These are phyloP conservation scores for Zalaria obscura DNA, from an alignment of 2,329 filamentous ascomycete genomes.

Conservation along the genomic window DNA sequence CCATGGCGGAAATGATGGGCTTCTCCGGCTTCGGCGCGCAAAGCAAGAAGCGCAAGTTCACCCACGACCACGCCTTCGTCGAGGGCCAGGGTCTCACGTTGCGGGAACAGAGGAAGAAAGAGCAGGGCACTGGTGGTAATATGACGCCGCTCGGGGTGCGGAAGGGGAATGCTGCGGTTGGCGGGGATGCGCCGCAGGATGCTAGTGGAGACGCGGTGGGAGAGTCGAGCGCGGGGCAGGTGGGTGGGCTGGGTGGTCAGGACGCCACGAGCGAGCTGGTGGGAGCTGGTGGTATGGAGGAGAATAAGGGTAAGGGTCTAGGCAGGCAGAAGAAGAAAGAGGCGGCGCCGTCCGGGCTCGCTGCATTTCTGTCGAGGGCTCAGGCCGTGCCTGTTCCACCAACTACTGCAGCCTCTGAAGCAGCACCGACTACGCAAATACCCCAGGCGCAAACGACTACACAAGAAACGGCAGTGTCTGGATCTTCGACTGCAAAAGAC, in stretches of 20 bases:
- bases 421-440: background rate
- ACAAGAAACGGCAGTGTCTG: background rate
- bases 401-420: background rate
- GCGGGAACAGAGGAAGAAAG: background rate
- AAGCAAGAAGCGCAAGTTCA: constrained; percentile 51
- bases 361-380: background rate
- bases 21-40: constrained; percentile 55
- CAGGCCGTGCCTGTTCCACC: background rate
- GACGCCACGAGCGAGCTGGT: too few relatives aligned
- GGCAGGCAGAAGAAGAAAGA: background rate
- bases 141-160: background rate
- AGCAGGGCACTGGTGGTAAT: background rate
- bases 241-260: too few relatives aligned
- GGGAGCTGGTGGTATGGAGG: too few relatives aligned
- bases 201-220: too few relatives aligned
- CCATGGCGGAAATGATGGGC: constrained; percentile 52
- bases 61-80: constrained; percentile 38
- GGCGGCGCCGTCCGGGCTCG: background rate
- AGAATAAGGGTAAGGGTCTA: too few relatives aligned
- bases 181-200: background rate
- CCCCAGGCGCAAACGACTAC: background rate
- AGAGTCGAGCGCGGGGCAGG: too few relatives aligned
- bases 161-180: background rate
- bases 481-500: background rate
- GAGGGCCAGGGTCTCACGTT: constrained; percentile 4